Evolutionary conservation across 768 basidiomycete species (phyloP), one percentile per base, ranked within the genome.

Genomic region (Crucibulum laeve): DNA sequence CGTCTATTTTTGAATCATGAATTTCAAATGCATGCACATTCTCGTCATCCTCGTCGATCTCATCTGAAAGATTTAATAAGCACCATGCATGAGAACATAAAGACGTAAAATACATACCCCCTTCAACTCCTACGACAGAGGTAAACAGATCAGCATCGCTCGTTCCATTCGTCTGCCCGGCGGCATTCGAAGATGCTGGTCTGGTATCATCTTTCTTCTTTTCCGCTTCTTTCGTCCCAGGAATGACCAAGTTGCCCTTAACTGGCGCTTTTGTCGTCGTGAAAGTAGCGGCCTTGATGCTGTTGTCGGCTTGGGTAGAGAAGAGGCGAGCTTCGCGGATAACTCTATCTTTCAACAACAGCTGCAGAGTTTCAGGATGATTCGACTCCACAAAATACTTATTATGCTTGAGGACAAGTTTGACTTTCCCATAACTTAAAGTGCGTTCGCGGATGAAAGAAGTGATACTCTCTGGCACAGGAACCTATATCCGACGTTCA

Each of bases 11-110:
- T 38, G 82, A 77, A 53, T 95, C 91, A 49, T 88, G 80, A 47
- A 99, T 97, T 67, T 99, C 89, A 56, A 99, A 98, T 4, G 95
- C 87, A 61, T 97, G 94, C 3, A 97, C 92, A 44, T 90, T 89
- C 47, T 97, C 96, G 53, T 98, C 96, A 53, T 97, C 94, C 60
- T 97, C 95, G 38, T 96, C 94, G 35, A 98, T 82, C 62, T 98
- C 94, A 58, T 96, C 95, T 95, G 19, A 30, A 44, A 50, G 14
- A 14, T 38, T 36, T 25, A 25, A 42, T 14, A 26, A 18, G 23
- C 25, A 42, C 8, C 28, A 10, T 28, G 7, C 25, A 32, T 32
- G 25, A 18, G 23, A 11, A 34, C 28, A 25, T 7, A 4, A 28
- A 8, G 33, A 37, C 25, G 21, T 25, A 33, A 40, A 18, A 44